Conservation (phyloP, 768 basidiomycete species). For the Rhizopogon rudus region DNA sequence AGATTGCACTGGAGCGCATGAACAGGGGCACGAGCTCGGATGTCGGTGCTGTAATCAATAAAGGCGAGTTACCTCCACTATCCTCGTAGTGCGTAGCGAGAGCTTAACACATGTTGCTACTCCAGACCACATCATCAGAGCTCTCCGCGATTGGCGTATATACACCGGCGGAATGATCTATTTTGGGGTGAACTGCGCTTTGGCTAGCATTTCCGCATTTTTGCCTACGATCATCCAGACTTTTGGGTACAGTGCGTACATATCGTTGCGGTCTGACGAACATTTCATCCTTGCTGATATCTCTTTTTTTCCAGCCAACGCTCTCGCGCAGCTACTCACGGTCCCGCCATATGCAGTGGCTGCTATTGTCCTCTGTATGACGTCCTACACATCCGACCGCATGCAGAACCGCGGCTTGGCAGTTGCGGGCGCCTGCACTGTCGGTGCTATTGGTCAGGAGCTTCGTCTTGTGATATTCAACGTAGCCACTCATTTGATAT, state of each 20-base stretch:
- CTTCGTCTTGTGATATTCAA: constrained; percentile 33
- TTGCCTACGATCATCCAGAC: constrained; percentile 77
- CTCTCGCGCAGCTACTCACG: constrained; percentile 66
- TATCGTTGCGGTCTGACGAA: background rate
- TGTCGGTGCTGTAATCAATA: constrained; percentile 57
- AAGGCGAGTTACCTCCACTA: constrained; percentile 33
- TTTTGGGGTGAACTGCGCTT: constrained; percentile 70
- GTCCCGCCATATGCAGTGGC: constrained; percentile 80
- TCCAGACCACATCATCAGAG: constrained; percentile 56
- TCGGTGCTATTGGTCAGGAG: constrained; percentile 22
- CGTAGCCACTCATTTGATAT: constrained; percentile 37
- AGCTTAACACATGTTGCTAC: constrained; percentile 2
- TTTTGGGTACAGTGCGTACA: constrained; percentile 62
- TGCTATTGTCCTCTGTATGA: constrained; percentile 52
- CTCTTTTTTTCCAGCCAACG: constrained; percentile 40
- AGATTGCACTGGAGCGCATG: constrained; percentile 62
- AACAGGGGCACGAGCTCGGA: constrained; percentile 65
- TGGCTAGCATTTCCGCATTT: constrained; percentile 80
- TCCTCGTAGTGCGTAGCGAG: background rate
- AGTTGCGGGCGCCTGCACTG: constrained; percentile 23
- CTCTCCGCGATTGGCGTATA: constrained; percentile 71
- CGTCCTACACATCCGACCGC: constrained; percentile 62
- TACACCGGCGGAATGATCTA: constrained; percentile 66
- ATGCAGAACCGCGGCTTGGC: constrained; percentile 53
- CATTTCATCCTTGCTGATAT: background rate